Evolutionary conservation across 805 yeast species (phyloP).

Genomic region (Limtongia smithiae): DNA sequence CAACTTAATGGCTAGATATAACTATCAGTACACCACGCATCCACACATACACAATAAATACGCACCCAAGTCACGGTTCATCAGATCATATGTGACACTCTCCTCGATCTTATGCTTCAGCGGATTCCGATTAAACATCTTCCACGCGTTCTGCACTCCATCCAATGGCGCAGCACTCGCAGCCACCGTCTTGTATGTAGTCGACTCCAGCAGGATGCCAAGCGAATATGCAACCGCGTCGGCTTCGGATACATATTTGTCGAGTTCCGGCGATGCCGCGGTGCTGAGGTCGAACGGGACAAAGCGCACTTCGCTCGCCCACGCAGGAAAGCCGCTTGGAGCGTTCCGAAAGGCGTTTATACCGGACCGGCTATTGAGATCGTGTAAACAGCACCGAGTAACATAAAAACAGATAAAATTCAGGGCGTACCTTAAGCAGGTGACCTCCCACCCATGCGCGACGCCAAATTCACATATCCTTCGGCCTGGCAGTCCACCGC

Average conservation of each 20-base stretch:
- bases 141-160: slow-evolving; percentile 11
- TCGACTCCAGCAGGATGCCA: slow-evolving; percentile 23
- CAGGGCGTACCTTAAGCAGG: slow-evolving; percentile 19
- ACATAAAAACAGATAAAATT: background rate
- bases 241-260: slow-evolving; percentile 5
- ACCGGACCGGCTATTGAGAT: slow-evolving; percentile 20
- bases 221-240: slow-evolving; percentile 24
- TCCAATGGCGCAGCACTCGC: slow-evolving; percentile 15
- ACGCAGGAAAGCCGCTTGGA: slow-evolving; percentile 11
- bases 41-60: too few relatives aligned
- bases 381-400: background rate
- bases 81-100: slow-evolving; percentile 12
- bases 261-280: slow-evolving; percentile 11
- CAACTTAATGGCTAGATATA: slow-evolving; percentile 12
- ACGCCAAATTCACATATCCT: slow-evolving; percentile 24
- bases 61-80: slow-evolving; percentile 25
- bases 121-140: slow-evolving; percentile 24
- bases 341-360: background rate
- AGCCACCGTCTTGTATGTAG: slow-evolving; percentile 21
- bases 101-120: slow-evolving; percentile 20
- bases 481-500: slow-evolving; percentile 7
- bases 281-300: slow-evolving; percentile 9
- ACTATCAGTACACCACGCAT: too few relatives aligned
- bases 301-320: slow-evolving; percentile 18
- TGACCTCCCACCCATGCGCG: slow-evolving; percentile 26